Evolutionary conservation across 2,329 filamentous ascomycete species (phyloP).

Genomic region (Xylariaceae sp.): DNA sequence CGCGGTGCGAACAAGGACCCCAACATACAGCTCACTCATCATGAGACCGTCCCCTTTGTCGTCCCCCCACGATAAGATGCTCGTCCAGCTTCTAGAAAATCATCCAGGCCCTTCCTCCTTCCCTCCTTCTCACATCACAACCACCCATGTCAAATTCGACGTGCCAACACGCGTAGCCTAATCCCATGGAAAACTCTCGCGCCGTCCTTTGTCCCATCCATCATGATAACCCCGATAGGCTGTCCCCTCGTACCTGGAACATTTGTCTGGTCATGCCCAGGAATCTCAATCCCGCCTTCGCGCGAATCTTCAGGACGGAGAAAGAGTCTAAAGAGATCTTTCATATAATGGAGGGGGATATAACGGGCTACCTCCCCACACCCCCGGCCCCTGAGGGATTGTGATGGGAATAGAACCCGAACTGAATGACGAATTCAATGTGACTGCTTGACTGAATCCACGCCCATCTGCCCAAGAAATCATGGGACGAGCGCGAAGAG

Average conservation of each 20-base stretch:
- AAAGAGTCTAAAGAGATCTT: constrained; percentile 19
- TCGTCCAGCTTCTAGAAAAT: constrained; percentile 20
- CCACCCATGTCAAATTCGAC: too few relatives aligned
- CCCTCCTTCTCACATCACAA: too few relatives aligned
- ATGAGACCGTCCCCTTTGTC: constrained; percentile 21
- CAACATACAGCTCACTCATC: neutral
- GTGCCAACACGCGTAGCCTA: neutral
- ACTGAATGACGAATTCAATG: neutral
- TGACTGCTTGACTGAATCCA: neutral
- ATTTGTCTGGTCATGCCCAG: neutral
- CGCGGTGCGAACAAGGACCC: constrained; percentile 10
- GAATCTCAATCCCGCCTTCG: constrained; percentile 18
- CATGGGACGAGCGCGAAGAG: constrained; percentile 21
- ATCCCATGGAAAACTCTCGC: constrained; percentile 1
- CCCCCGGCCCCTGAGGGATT: too few relatives aligned
- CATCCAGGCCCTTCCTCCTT: constrained; percentile 15
- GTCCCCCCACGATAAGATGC: constrained; percentile 22
- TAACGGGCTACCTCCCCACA: neutral
- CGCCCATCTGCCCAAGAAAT: too few relatives aligned
- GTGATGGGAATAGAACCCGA: neutral
- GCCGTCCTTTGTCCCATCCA: constrained; percentile 16
- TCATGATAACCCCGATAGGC: neutral
- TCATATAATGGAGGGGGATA: constrained; percentile 11
- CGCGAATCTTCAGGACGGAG: constrained; percentile 18
- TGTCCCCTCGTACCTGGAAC: constrained; percentile 4